Conservation (phyloP, 2,329 filamentous ascomycete species). For the Aspergillus puulaauensis region DNA sequence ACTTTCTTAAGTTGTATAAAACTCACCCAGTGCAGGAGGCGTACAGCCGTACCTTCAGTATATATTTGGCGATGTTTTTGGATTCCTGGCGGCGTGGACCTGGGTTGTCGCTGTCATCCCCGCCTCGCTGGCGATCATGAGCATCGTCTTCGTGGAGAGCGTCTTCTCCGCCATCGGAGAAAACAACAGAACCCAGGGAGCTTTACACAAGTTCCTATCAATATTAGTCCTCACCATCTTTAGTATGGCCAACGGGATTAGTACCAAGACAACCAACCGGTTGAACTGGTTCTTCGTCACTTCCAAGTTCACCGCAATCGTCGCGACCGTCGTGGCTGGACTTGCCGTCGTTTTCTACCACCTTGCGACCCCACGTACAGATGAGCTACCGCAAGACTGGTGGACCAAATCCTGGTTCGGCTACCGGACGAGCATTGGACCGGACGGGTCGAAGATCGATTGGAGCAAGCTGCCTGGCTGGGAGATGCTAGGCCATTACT, state of each 20-base stretch:
- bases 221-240: constrained; percentile 12
- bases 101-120: constrained; percentile 21
- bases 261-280: constrained; percentile 16
- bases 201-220: constrained; percentile 14
- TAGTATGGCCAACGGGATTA: constrained; percentile 16
- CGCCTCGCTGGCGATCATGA: constrained; percentile 17
- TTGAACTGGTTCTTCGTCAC: constrained; percentile 17
- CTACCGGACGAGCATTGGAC: constrained; percentile 11
- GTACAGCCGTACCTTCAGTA: constrained; percentile 20
- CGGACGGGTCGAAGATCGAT: constrained; percentile 16
- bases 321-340: constrained; percentile 9
- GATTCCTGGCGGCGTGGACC: constrained; percentile 20
- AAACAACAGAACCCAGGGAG: constrained; percentile 5
- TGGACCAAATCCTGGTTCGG: constrained; percentile 15
- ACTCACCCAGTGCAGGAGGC: constrained; percentile 6
- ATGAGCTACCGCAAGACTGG: constrained; percentile 13
- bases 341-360: constrained; percentile 12
- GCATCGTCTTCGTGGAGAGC: constrained; percentile 21
- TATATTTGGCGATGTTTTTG: constrained; percentile 19
- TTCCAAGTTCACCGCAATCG: constrained; percentile 16
- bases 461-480: constrained; percentile 14
- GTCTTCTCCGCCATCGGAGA: constrained; percentile 15
- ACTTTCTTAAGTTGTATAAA: not conserved
- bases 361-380: not conserved
- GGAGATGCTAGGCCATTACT: constrained; percentile 18